Percentiles rank a stretch among this genome's conserved stretches.
These are phyloP conservation scores for Elsinoe perseae DNA, from an alignment of 2,329 filamentous ascomycete genomes.

Conservation along the genomic window DNA sequence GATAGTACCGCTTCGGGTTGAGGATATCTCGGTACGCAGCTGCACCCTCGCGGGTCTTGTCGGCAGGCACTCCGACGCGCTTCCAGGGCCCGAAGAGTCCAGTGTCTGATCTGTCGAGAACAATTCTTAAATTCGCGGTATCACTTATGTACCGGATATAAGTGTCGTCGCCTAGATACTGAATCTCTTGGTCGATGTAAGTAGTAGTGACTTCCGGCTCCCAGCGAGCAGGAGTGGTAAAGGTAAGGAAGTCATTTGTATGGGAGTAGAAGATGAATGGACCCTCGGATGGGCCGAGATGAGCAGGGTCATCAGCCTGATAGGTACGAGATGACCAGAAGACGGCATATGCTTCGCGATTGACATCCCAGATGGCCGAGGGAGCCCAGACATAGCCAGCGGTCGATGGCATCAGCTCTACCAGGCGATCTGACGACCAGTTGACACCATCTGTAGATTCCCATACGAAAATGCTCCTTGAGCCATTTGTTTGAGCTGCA, in stretches of 20 bases:
- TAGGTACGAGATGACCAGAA: slow-evolving; percentile 46
- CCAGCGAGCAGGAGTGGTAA: slow-evolving; percentile 44
- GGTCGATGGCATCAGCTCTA: slow-evolving; percentile 26
- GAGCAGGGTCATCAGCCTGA: slow-evolving; percentile 38
- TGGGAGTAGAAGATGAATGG: slow-evolving; percentile 47
- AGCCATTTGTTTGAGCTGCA: slow-evolving; percentile 45
- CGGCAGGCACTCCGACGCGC: background rate
- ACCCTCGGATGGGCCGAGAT: slow-evolving; percentile 35
- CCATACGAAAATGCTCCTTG: slow-evolving; percentile 49
- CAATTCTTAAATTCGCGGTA: slow-evolving; percentile 46
- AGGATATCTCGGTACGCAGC: slow-evolving; percentile 4
- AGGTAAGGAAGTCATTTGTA: slow-evolving; percentile 49
- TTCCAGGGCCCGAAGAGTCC: slow-evolving; percentile 48
- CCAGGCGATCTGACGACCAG: slow-evolving; percentile 44
- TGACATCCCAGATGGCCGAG: slow-evolving; percentile 46
- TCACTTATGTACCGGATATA: slow-evolving; percentile 51
- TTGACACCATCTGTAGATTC: slow-evolving; percentile 46
- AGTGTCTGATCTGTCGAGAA: slow-evolving; percentile 41
- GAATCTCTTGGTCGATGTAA: slow-evolving; percentile 51
- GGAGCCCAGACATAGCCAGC: slow-evolving; percentile 55
- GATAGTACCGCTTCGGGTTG: background rate
- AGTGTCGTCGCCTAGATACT: slow-evolving; percentile 33
- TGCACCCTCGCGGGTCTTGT: slow-evolving; percentile 1
- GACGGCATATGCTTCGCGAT: slow-evolving; percentile 41
- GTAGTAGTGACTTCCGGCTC: slow-evolving; percentile 41